Percentiles rank a stretch among this genome's conserved stretches.
phyloP scores from a whole-genome alignment of 129 eudicot genomes.

The Cynara cardunculus region DNA sequence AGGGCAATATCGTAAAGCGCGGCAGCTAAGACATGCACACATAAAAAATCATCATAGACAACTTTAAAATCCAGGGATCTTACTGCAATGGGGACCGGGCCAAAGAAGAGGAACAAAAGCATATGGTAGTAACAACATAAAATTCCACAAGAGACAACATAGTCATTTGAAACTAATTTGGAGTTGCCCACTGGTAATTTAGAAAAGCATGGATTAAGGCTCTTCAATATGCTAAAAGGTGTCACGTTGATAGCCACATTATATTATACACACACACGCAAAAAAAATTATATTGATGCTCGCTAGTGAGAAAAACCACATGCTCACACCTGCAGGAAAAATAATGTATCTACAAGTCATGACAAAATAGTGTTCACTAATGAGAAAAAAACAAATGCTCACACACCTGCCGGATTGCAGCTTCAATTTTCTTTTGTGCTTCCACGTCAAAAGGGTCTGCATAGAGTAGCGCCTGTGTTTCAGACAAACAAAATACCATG shows the following conservation, averaged over 20 bases:
- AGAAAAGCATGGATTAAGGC: not conserved
- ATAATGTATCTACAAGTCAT: not conserved
- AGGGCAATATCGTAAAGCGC: not conserved
- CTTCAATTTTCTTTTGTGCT: slow-evolving; percentile 97
- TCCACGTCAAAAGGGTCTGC: slow-evolving; percentile 99
- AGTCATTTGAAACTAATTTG: not conserved
- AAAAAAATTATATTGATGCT: not conserved
- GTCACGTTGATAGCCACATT: not conserved
- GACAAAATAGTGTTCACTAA: not conserved
- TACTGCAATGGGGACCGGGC: no score
- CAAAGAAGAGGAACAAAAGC: no score
- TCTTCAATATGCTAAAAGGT: not conserved
- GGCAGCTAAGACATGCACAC: not conserved
- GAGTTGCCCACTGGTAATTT: not conserved
- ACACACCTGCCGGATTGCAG: slow-evolving; percentile 87
- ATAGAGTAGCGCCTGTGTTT: slow-evolving; percentile 61
- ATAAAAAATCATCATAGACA: not conserved
- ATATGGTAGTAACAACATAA: no score
- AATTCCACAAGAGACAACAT: no score
- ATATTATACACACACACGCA: not conserved
- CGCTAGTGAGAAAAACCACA: not conserved
- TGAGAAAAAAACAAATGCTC: not conserved
- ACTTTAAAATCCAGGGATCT: no score
- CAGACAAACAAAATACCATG: slow-evolving; percentile 2
- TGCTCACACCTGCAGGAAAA: not conserved